These are phyloP conservation scores for Chlorociboria aeruginascens DNA, from an alignment of 495 filamentous ascomycete species.

Conservation along the genomic window DNA sequence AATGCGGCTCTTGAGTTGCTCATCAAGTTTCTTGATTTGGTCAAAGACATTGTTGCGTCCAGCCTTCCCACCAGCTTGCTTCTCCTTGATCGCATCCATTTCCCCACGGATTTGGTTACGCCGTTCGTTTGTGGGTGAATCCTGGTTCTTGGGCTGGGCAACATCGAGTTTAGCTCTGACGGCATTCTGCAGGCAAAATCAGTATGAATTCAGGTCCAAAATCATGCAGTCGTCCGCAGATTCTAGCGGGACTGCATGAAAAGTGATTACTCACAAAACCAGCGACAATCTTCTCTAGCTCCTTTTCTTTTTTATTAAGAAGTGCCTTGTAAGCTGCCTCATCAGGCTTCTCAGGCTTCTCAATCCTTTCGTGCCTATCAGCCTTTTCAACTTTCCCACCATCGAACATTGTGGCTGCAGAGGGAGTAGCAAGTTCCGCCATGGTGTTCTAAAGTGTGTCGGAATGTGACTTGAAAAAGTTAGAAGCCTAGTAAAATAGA, in stretches of 20 bases:
- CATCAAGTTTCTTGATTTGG: slow-evolving; percentile 75
- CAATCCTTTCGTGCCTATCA: slow-evolving; percentile 49
- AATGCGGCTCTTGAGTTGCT: slow-evolving; percentile 47
- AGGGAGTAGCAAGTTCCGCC: slow-evolving; percentile 18
- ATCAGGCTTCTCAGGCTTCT: slow-evolving; percentile 62
- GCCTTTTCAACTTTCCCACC: slow-evolving; percentile 37
- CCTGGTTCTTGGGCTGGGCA: slow-evolving; percentile 47
- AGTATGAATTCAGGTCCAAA: not conserved
- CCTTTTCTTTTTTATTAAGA: slow-evolving; percentile 70
- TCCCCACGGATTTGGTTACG: slow-evolving; percentile 72
- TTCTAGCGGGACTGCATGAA: not conserved
- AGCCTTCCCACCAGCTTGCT: slow-evolving; percentile 77
- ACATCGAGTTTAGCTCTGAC: slow-evolving; percentile 75
- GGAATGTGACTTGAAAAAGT: not conserved
- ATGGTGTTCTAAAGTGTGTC: slow-evolving; percentile 6
- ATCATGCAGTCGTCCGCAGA: not conserved
- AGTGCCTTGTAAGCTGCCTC: slow-evolving; percentile 56
- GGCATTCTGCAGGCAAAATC: slow-evolving; percentile 48
- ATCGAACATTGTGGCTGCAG: slow-evolving; percentile 10
- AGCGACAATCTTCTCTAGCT: slow-evolving; percentile 57
- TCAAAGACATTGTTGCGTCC: slow-evolving; percentile 63
- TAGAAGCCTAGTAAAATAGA: not conserved
- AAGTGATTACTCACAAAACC: slow-evolving; percentile 54
- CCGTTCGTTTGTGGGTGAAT: slow-evolving; percentile 59
- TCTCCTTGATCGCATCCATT: slow-evolving; percentile 56